phyloP scores from a whole-genome alignment of 441 rosid species.

The Jatropha podagrica region DNA sequence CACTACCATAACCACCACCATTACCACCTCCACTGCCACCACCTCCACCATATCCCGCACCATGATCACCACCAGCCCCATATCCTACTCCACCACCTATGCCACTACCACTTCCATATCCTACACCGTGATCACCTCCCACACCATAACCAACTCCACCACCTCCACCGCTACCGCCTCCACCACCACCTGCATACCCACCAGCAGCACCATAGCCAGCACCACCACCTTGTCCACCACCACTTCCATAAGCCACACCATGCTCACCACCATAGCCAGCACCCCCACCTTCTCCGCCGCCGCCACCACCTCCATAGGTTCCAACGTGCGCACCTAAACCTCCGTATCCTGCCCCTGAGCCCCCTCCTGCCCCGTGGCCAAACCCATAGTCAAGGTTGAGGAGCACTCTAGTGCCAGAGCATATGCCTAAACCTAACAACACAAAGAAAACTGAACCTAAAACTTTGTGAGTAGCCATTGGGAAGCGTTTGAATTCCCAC shows the following conservation, averaged over 20 bases:
- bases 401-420: conserved; percentile 43
- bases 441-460: conserved; percentile 23
- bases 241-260: background rate
- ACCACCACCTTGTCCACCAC: conserved; percentile 35
- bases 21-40: conserved; percentile 21
- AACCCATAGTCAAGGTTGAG: conserved; percentile 27
- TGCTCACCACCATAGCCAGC: conserved; percentile 25
- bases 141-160: conserved; percentile 51
- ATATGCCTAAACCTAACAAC: conserved; percentile 35
- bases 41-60: conserved; percentile 37
- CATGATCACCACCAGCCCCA: conserved; percentile 34
- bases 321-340: conserved; percentile 14
- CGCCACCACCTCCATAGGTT: conserved; percentile 20
- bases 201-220: conserved; percentile 41
- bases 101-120: conserved; percentile 46
- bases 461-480: conserved; percentile 30
- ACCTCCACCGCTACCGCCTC: conserved; percentile 52
- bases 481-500: background rate
- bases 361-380: conserved; percentile 21
- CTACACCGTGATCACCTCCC: conserved; percentile 44
- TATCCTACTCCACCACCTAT: conserved; percentile 39
- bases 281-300: no score
- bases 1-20: background rate
- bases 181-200: conserved; percentile 34
- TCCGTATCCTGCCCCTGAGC: conserved; percentile 13